These are phyloP conservation scores for Paraconiothyrium sp. DNA, from an alignment of 2,329 filamentous ascomycete genomes.

Conservation along the genomic window DNA sequence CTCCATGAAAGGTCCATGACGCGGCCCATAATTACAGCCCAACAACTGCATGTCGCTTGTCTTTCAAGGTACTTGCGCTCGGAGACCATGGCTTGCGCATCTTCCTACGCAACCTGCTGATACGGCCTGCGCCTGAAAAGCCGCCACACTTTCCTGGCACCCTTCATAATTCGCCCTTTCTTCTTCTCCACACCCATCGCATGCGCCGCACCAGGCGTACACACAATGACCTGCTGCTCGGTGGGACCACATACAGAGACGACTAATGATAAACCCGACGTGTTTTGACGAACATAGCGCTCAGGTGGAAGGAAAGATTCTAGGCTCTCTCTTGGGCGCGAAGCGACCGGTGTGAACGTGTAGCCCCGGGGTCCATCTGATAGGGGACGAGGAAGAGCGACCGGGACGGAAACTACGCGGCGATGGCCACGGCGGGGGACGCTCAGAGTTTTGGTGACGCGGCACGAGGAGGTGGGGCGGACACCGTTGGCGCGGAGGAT, in stretches of 20 bases:
- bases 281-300: not conserved
- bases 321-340: constrained; percentile 1
- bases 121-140: not conserved
- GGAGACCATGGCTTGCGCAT: not conserved
- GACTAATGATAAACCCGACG: not conserved
- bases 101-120: not conserved
- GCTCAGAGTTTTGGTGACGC: not conserved
- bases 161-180: not conserved
- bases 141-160: not conserved
- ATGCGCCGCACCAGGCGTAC: constrained; percentile 4
- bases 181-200: constrained; percentile 3
- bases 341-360: not conserved
- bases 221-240: constrained; percentile 6
- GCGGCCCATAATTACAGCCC: too few relatives aligned
- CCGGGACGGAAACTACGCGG: not conserved
- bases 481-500: not conserved
- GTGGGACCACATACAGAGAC: not conserved
- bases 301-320: constrained; percentile 8
- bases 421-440: not conserved
- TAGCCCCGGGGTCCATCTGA: constrained; percentile 7
- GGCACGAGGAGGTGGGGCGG: not conserved
- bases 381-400: not conserved
- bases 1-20: too few relatives aligned
- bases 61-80: too few relatives aligned
- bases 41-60: too few relatives aligned